Conservation (phyloP, 192 early-diverging fungal species). For the Coemansia sp. region DNA sequence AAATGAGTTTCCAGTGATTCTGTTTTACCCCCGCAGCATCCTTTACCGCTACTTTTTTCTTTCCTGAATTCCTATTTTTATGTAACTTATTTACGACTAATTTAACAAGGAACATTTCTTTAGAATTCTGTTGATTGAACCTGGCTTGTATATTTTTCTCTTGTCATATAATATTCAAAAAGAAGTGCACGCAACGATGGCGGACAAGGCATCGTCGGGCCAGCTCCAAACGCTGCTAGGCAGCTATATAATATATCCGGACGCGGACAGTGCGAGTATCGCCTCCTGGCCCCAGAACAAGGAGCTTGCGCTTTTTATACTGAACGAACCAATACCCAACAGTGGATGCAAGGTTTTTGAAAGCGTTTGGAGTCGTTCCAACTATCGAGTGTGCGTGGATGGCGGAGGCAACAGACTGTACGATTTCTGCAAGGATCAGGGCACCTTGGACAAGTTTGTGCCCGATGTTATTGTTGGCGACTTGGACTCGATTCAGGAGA, state of each 20-base stretch:
- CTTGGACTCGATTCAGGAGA: constrained; percentile 73
- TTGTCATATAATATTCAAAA: not conserved
- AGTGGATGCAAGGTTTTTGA: constrained; percentile 28
- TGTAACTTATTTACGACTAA: too few species aligned
- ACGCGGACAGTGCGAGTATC: not conserved
- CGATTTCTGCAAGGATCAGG: constrained; percentile 57
- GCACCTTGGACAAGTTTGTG: constrained; percentile 13
- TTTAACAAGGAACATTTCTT: too few species aligned
- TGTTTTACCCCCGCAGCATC: too few species aligned
- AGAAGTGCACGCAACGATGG: not conserved
- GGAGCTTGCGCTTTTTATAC: constrained; percentile 63
- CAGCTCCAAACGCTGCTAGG: constrained; percentile 14
- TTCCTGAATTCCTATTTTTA: too few species aligned
- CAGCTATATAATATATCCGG: constrained; percentile 35
- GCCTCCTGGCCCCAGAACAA: constrained; percentile 16
- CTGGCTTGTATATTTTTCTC: not conserved
- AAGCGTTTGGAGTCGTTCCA: constrained; percentile 45
- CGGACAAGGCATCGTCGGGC: not conserved
- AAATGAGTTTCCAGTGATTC: too few species aligned
- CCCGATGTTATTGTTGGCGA: constrained; percentile 85
- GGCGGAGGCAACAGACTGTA: constrained; percentile 89
- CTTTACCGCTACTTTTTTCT: too few species aligned
- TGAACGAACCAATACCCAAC: constrained; percentile 69
- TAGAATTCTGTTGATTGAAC: too few species aligned
- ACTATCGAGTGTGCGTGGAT: constrained; percentile 73